Evolutionary conservation across 2,329 filamentous ascomycete genomes (phyloP), one percentile per base, ranked within the genome.

Genomic region (Colletotrichum magnum): DNA sequence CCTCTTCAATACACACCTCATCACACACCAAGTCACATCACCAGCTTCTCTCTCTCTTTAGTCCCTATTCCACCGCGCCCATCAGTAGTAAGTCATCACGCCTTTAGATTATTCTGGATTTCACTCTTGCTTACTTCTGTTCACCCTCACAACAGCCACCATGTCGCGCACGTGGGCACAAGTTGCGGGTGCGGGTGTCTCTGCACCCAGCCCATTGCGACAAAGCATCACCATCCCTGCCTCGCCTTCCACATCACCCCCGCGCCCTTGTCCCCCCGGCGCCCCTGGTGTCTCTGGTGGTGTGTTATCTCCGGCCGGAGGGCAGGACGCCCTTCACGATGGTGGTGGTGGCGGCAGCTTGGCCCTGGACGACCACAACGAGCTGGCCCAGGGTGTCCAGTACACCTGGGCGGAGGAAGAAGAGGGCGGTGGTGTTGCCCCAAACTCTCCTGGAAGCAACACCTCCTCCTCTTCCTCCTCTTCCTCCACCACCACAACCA

Each of bases 111-210:
- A 32, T 9, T 9, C 10, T 32, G 1, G 28, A 9, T 28, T n/a
- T 32, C 6, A 18, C 51, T 10, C 51, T 53, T 53, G 15, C 24
- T 32, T 9, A 47, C 16, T 16, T 47, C 3, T 12, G 2, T 47
- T 47, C 10, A 18, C 16, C 16, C 15, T 47, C 18, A 47, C 16
- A 18, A 4, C 32, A 3, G 3, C 13, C 10, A 36, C 15, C 18
- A 69, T 60, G 62, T n/a, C 48, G 47, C 32, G 32, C 13, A 58
- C 59, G 2, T 66, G 66, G 62, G 66, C 66, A 13, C 54, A 69
- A 16, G 36, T 69, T 3, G 66, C 48, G 7, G 21, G 39, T 7
- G 57, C 36, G 12, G 47, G 39, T 50, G 41, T 16, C 10, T 41
- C 24, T 4, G 66, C 36, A 15, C 56, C 41, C 18, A 56, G 50